Percentiles rank a stretch among this genome's conserved stretches.
phyloP scores from a whole-genome alignment of 352 stramenopile genomes.

The Peronospora tabacina region DNA sequence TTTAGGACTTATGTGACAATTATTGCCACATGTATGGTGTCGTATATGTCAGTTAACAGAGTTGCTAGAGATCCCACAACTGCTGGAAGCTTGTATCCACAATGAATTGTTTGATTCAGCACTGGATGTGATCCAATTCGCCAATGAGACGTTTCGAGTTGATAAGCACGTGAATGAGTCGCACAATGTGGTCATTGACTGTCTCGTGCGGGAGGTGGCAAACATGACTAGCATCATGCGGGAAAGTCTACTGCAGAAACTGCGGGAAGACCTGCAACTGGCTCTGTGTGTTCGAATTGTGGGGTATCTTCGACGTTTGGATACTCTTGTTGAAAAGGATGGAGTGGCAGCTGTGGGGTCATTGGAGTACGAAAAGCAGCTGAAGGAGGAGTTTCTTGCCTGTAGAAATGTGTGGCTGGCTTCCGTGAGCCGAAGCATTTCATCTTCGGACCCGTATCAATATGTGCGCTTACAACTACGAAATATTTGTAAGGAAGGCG shows the following conservation, averaged over 20 bases:
- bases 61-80: slow-evolving; percentile 94
- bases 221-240: slow-evolving; percentile 59
- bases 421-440: slow-evolving; percentile 49
- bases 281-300: slow-evolving; percentile 78
- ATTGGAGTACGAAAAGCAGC: slow-evolving; percentile 60
- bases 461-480: slow-evolving; percentile 36
- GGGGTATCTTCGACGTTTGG: slow-evolving; percentile 66
- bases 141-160: slow-evolving; percentile 54
- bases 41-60: slow-evolving; percentile 86
- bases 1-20: slow-evolving; percentile 1
- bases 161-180: slow-evolving; percentile 17
- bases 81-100: slow-evolving; percentile 95
- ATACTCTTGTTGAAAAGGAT: slow-evolving; percentile 31
- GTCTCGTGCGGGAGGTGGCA: slow-evolving; percentile 56
- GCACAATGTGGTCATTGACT: slow-evolving; percentile 56
- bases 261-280: slow-evolving; percentile 75
- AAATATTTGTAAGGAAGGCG: not conserved
- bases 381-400: slow-evolving; percentile 81
- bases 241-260: slow-evolving; percentile 72
- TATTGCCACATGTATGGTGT: slow-evolving; percentile 9
- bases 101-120: slow-evolving; percentile 95
- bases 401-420: slow-evolving; percentile 72
- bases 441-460: slow-evolving; percentile 69
- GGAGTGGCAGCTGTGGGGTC: slow-evolving; percentile 22
- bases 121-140: slow-evolving; percentile 93